Base-by-base conservation (phyloP, 495 filamentous ascomycete genomes). In the Tuber umbilicatum region DNA sequence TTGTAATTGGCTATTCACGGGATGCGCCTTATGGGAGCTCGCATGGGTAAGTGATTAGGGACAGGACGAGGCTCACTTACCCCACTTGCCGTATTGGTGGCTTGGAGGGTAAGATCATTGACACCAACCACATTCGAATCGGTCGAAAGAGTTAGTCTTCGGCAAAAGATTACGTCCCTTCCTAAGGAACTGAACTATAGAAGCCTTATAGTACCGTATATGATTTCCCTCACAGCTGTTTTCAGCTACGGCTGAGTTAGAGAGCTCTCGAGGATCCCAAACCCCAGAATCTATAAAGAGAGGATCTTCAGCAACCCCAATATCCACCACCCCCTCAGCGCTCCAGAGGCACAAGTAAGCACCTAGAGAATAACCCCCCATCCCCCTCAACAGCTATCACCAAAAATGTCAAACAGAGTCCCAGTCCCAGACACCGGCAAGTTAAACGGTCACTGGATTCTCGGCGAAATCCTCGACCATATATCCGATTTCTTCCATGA, bases 401-500 rank as follows among this genome's bases (percentile, higher is more conserved):
- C 31, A 5, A 64, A 64, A 64, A 70, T 70, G 69, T 16, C 69
- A 43, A 40, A 12, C 69, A 70, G 23, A 23, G 14, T 70, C 69
- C 69, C 69, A 40, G 35, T 27, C 69, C 39, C 69, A n/a, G 69
- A 70, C 17, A 40, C 69, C 23, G 69, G 23, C 10, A 45, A 70
- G 69, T 4, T 70, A 40, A 70, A 70, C 31, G 38, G 23, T 10
- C 35, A 42, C 69, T 70, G 69, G 69, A 70, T 70, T 35, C 69
- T 70, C 17, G 69, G 69, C 35, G 69, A 70, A 21, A 70, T 70
- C 12, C 69, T 70, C 27, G 69, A 70, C 23, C 69, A 70, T 35
- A 40, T 70, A 31, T 21, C 14, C 69, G 69, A 40, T 0, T 70
- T 70, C 35, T 5, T 9, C 69, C 17, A 43, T 0, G 69, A 70